Percentiles rank a stretch among this genome's conserved stretches.
phyloP scores from a whole-genome alignment of 2,329 filamentous ascomycete genomes.

The Ceratocystis albifundus region DNA sequence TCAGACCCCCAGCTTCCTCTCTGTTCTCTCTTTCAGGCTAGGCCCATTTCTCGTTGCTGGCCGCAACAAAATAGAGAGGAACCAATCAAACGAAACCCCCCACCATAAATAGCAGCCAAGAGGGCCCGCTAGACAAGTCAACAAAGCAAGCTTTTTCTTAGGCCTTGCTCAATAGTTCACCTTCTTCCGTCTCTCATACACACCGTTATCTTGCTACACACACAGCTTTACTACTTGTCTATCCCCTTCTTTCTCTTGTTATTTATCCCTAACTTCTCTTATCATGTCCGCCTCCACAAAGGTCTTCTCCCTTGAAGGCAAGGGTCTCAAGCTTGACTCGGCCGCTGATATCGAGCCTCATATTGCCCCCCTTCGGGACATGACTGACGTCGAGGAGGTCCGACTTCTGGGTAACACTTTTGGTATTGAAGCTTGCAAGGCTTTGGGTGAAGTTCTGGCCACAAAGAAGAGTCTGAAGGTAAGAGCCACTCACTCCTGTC shows the following conservation, averaged over 20 bases:
- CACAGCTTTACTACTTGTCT: no score
- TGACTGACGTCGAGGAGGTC: constrained; percentile 70
- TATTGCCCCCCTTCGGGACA: constrained; percentile 61
- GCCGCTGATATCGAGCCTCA: constrained; percentile 77
- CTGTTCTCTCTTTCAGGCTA: background rate
- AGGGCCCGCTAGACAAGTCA: background rate
- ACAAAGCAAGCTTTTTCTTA: background rate
- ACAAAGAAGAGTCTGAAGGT: constrained; percentile 75
- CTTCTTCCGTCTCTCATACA: background rate
- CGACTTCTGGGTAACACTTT: constrained; percentile 83
- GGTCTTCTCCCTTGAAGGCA: constrained; percentile 82
- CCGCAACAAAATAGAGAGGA: constrained; percentile 8
- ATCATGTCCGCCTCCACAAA: constrained; percentile 44
- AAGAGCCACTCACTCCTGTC: constrained; percentile 24
- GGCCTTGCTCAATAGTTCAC: background rate
- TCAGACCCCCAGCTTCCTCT: background rate
- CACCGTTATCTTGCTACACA: background rate
- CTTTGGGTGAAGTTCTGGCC: constrained; percentile 68
- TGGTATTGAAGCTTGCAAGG: constrained; percentile 76
- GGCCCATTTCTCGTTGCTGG: background rate
- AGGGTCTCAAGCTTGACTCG: constrained; percentile 82
- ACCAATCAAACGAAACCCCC: background rate
- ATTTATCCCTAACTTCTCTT: background rate
- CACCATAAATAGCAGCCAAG: background rate
- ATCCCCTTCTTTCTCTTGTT: background rate